Evolutionary conservation across 306 rosid species (phyloP), one percentile per base, ranked within the genome.

Genomic region (Lathyrus oleraceus): DNA sequence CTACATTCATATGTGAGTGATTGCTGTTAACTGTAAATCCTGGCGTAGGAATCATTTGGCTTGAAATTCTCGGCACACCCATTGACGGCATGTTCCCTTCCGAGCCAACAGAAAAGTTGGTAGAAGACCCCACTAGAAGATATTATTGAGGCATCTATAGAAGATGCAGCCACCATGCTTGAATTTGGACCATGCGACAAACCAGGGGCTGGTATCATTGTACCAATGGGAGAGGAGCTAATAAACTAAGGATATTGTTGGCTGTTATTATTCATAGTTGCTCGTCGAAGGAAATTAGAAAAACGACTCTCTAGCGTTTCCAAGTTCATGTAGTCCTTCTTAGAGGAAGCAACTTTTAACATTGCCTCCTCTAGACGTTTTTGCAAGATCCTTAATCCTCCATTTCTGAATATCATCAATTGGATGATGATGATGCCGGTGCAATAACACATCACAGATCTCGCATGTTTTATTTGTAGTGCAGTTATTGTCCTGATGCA

Each of bases 121-220:
- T 80, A 77, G 94, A 78, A 61, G 92, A 82, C 78, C 36, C 89
- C 94, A 60, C 84, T 74, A 47, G 88, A 54, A 57, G 82, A 49
- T 66, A 83, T 79, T 84, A 85, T 67, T 14, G 92, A 86, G 79
- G 91, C 69, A 30, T 87, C 96, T 61, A 68, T 56, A 47, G 89
- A 87, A 78, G 97, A 84, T 10, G 89, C 43, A 69, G 76, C 89
- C 56, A 67, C 76, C 87, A 87, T 78, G 76, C 71, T 91, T 68
- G 99, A 83, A 86, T 86, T 88, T 87, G 97, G 71, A 82, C 85
- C 77, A 83, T 69, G 61, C 88, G 82, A 70, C 85, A 94, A 88
- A 49, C 99, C 97, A 40, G 99, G 97, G 6, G 99, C 91, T 17
- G 99, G 96, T 83, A 91, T 94, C 99, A 94, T 94, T 45, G 90